Conservation (phyloP, 108 stramenopile genomes). For the Nannochloropsis salina region DNA sequence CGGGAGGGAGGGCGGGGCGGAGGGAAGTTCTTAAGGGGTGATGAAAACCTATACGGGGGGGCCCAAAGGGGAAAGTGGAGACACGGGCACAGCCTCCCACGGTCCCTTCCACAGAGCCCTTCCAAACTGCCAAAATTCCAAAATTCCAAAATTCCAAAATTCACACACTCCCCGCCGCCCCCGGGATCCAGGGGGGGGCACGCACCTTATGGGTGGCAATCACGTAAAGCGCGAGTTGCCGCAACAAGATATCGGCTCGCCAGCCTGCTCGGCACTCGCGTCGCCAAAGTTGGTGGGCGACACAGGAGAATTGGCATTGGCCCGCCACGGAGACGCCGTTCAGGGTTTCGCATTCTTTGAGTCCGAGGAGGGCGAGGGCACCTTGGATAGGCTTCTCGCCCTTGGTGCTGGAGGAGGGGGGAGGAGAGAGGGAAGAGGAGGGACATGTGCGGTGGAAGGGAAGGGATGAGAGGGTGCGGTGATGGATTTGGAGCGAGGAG, state of each 20-base stretch:
- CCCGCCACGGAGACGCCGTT: neutral
- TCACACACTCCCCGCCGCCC: too few species aligned
- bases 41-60: too few species aligned
- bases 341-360: conserved; percentile 9
- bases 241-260: neutral
- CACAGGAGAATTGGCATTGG: neutral
- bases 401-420: neutral
- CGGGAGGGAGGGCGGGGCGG: too few species aligned
- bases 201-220: neutral
- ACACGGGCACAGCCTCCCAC: too few species aligned
- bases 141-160: too few species aligned
- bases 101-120: too few species aligned
- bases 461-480: neutral
- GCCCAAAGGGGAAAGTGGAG: too few species aligned
- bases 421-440: neutral
- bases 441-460: neutral
- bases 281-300: neutral
- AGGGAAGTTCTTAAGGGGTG: too few species aligned
- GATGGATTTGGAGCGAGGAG: too few species aligned
- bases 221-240: neutral
- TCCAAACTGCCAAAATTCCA: too few species aligned
- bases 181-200: too few species aligned
- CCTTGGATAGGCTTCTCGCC: neutral
- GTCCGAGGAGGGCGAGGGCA: neutral
- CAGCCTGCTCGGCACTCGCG: neutral